A percentile compares a stretch with the other conserved stretches of the same genome.
Conservation (phyloP, 441 rosid genomes). For the Populus hybrid region DNA sequence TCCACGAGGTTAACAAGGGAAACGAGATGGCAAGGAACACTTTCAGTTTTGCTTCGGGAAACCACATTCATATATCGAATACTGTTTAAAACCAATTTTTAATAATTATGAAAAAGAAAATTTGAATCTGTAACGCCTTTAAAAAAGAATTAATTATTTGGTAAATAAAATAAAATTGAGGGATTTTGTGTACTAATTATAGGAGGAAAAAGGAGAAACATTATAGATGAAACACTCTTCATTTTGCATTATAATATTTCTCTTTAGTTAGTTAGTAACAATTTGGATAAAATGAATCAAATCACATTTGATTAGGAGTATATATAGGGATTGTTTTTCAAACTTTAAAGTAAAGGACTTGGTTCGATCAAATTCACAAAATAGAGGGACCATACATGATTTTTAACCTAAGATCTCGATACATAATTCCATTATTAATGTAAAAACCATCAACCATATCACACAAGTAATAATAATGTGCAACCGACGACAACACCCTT, state of each 20-base stretch:
- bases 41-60: too few species aligned
- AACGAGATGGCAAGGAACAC: background rate
- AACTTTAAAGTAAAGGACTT: background rate
- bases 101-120: too few species aligned
- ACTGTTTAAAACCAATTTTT: background rate
- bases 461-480: background rate
- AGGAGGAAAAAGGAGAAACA: background rate
- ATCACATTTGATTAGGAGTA: too few species aligned
- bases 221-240: too few species aligned
- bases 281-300: too few species aligned
- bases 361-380: background rate
- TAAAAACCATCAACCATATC: too few species aligned
- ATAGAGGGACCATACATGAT: background rate
- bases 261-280: too few species aligned
- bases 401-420: background rate
- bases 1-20: background rate
- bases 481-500: conserved; percentile 8
- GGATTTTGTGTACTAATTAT: background rate
- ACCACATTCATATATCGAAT: too few species aligned
- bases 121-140: background rate
- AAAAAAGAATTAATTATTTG: background rate
- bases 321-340: background rate
- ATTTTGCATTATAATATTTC: too few species aligned
- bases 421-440: too few species aligned
- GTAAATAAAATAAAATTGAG: background rate